Evolutionary conservation across 805 yeast species (phyloP), one percentile per base, ranked within the genome.

Genomic region (Wickerhamiella azymoides): DNA sequence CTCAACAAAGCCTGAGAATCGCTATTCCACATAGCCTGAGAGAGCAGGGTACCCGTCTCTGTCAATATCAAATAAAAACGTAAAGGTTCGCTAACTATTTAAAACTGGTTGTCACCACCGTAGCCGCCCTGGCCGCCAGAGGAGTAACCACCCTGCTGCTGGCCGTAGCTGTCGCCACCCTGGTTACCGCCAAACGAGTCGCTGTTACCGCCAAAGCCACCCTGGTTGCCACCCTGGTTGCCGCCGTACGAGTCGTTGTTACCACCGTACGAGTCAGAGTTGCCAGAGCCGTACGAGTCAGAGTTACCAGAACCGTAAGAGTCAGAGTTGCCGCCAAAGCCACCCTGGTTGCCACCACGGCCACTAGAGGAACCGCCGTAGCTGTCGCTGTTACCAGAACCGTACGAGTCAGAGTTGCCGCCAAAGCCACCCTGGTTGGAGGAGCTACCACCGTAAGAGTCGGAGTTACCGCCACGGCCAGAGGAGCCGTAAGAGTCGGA

Each of bases 401-500:
- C 26, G 41, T 16, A 16, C 10, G 41, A 39, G 43, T 25, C 40
- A 38, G n/a, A 38, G 40, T 25, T 25, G 19, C 26, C 21, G 36
- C 43, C 36, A 28, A 36, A 27, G 26, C 45, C 45, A 35, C 25
- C 35, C 30, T 30, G 13, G 35, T 42, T 35, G 11, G 17, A 30
- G 19, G 5, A 4, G 36, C 36, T 21, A 36, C 26, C n/a, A 27
- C 39, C 39, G 26, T 14, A 14, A 18, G 17, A n/a, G 36, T 25
- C 40, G 25, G n/a, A 38, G 40, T 25, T 25, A 16, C 26, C 21
- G 36, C 43, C 36, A 28, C n/a, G n/a, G n/a, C n/a, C n/a, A 36
- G 39, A 36, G 33, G 43, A 27, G 26, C 45, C 45, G 39, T 35
- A 42, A 36, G 39, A 19, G 35, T 42, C 39, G 11, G 17, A 30